Percentiles rank a stretch among this genome's conserved stretches.
These are phyloP conservation scores for Fagopyrum esculentum DNA, from an alignment of 148 eudicot species.

Conservation along the genomic window DNA sequence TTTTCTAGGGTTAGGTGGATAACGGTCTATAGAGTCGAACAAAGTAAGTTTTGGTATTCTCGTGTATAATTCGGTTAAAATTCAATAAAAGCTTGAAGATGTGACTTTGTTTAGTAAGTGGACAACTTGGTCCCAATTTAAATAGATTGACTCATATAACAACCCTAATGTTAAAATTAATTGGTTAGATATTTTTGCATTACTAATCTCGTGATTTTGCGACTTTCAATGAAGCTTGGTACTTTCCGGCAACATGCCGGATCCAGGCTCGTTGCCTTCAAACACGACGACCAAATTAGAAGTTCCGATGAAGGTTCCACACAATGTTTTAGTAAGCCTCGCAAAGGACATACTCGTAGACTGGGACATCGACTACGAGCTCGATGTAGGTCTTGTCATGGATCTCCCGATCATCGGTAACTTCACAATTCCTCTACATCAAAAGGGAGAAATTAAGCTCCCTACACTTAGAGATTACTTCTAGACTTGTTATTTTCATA, in stretches of 20 bases:
- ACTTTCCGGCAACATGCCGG: constrained; percentile 4
- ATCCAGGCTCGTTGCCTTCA: constrained; percentile 4
- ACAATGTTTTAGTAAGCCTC: constrained; percentile 8
- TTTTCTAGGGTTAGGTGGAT: too few species aligned
- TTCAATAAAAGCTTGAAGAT: too few species aligned
- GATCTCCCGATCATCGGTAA: constrained; percentile 15
- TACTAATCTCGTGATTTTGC: constrained; percentile 1
- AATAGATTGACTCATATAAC: too few species aligned
- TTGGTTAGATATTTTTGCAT: too few species aligned
- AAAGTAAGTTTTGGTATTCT: too few species aligned
- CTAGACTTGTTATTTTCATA: background rate
- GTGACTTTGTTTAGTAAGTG: too few species aligned
- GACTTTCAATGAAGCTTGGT: constrained; percentile 7
- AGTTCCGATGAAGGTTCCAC: constrained; percentile 14
- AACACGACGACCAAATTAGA: constrained; percentile 1
- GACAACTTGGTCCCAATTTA: too few species aligned
- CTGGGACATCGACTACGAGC: constrained; percentile 16
- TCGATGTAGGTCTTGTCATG: constrained; percentile 9
- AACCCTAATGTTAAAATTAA: too few species aligned
- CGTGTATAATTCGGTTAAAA: too few species aligned
- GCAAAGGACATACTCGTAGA: background rate
- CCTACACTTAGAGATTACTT: constrained; percentile 9
- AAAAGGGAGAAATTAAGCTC: constrained; percentile 1
- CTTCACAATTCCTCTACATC: constrained; percentile 9
- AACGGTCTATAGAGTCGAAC: too few species aligned